phyloP scores from a whole-genome alignment of 306 rosid genomes.

The Castanospermum australe region DNA sequence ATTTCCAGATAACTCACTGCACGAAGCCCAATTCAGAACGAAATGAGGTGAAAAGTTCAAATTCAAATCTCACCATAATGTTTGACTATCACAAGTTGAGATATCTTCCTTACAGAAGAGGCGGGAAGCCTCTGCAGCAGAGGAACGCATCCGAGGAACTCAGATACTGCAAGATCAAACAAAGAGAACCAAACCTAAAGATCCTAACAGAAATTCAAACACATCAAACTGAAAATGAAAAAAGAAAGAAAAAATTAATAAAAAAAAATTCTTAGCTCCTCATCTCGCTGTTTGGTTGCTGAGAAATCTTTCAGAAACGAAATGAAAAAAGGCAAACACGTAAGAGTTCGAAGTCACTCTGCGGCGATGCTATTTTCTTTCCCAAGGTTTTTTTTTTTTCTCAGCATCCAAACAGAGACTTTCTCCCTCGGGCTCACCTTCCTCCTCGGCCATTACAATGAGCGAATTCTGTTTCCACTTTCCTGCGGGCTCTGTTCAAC shows the following conservation, averaged over 20 bases:
- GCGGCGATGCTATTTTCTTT: not conserved
- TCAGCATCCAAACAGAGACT: slow-evolving; percentile 1
- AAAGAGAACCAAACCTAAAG: not conserved
- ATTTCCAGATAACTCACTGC: not conserved
- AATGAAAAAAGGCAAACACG: not conserved
- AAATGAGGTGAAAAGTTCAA: not conserved
- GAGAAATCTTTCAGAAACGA: not conserved
- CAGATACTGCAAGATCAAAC: slow-evolving; percentile 59
- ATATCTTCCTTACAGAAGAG: slow-evolving; percentile 63
- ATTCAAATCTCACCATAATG: slow-evolving; percentile 47
- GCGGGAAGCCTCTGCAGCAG: slow-evolving; percentile 82
- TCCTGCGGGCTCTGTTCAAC: no score
- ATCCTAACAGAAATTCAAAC: not conserved
- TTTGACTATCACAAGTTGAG: slow-evolving; percentile 56
- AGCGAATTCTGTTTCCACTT: not conserved
- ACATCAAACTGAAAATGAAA: not conserved
- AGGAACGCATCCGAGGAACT: slow-evolving; percentile 80
- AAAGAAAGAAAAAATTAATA: no score
- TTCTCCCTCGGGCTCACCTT: slow-evolving; percentile 3
- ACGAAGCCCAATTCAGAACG: not conserved
- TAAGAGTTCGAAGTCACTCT: not conserved
- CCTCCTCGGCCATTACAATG: slow-evolving; percentile 31
- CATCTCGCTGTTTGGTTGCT: not conserved
- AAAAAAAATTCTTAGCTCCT: not conserved
- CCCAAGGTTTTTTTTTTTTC: not conserved